Evolutionary conservation across 2,329 filamentous ascomycete species (phyloP), one percentile per base, ranked within the genome.

Genomic region (Pseudogymnoascus sp.): DNA sequence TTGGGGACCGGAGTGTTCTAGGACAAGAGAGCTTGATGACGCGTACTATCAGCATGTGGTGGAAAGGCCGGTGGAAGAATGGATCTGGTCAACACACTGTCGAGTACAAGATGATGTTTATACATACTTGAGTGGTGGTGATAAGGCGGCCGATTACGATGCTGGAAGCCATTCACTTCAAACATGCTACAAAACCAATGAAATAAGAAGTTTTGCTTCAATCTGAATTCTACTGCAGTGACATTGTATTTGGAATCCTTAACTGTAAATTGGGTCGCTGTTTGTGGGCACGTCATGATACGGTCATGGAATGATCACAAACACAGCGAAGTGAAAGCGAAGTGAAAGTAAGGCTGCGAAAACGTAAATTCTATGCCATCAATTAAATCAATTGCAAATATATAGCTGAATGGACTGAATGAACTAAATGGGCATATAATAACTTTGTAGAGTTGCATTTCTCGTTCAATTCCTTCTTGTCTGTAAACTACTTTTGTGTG

Each of bases 1-100:
- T 68, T 62, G 66, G 66, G 63, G 65, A 59, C 66, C 68, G 68
- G 64, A 63, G 9, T 72, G 70, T 72, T 72, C 70, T 70, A 69
- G 70, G 72, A 71, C 58, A 69, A 66, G 69, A 72, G 58, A 66
- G 65, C 67, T 62, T 71, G 70, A 69, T 73, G 72, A 73, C 71
- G 72, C 69, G 66, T 64, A 69, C 60, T 66, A 69, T 70, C 67
- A 70, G 70, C 72, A 52, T 70, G 70, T 76, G 73, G 69, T 68
- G 68, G 69, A 64, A 67, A 68, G 65, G 63, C 65, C 62, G 65
- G 68, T 63, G 64, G 64, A 66, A 68, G 70, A 72, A 71, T 67
- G 68, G 69, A 66, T 67, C 66, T 68, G 70, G 71, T 72, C 70
- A 73, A 71, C 25, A 23, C 42, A 33, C 64, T 64, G 63, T 73